Conservation (phyloP, 768 basidiomycete genomes). For the Butyriboletus loyo region DNA sequence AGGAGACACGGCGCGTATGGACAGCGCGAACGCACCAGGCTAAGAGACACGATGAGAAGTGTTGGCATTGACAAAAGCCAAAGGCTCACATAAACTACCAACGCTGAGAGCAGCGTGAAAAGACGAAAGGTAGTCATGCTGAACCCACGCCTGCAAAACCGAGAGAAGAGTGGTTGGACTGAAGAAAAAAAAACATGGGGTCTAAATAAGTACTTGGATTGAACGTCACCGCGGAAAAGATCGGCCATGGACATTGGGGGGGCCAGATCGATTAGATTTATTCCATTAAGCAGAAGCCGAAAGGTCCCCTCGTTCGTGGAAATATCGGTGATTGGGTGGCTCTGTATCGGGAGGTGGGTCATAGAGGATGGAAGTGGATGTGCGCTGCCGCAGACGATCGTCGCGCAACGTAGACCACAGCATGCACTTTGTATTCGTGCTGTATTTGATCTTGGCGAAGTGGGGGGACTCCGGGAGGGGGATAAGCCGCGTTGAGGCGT, state of each 20-base stretch:
- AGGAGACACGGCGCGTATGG: constrained; percentile 22
- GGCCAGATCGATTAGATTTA: neutral
- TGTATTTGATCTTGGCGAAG: too few relatives aligned
- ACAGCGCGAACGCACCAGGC: neutral
- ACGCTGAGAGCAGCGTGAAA: neutral
- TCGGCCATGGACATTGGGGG: constrained; percentile 27
- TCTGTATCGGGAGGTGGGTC: neutral
- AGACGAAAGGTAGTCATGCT: constrained; percentile 1
- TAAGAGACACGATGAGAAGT: neutral
- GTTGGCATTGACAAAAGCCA: neutral
- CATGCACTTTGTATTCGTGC: neutral
- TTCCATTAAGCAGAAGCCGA: too few relatives aligned
- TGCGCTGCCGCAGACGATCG: neutral
- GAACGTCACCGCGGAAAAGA: neutral
- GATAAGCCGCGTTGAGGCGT: neutral
- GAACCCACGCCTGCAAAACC: neutral
- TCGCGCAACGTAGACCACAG: neutral
- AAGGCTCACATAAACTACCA: neutral
- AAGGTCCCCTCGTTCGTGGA: neutral
- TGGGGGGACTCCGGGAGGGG: too few relatives aligned
- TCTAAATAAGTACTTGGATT: neutral
- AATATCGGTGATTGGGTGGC: constrained; percentile 4
- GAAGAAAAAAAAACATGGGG: neutral
- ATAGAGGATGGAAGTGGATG: neutral
- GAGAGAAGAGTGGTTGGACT: too few relatives aligned